A percentile compares a stretch with the other conserved stretches of the same genome.
These are phyloP conservation scores for Ophidiomyces ophidiicola DNA, from an alignment of 2,329 filamentous ascomycete species.

Conservation along the genomic window DNA sequence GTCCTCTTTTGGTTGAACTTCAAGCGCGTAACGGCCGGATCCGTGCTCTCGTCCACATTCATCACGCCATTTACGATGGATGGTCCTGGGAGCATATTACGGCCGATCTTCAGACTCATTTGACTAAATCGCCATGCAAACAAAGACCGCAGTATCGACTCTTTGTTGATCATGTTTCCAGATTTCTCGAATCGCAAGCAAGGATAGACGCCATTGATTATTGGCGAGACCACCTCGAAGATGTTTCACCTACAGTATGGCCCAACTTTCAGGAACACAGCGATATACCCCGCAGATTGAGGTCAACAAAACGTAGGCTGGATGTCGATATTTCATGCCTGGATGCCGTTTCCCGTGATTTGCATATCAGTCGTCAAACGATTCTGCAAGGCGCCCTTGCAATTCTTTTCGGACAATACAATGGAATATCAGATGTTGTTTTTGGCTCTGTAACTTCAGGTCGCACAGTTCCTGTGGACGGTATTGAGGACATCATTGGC, in stretches of 20 bases:
- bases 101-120: slow-evolving; percentile 48
- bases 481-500: slow-evolving; percentile 62
- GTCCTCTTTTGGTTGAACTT: slow-evolving; percentile 54
- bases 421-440: slow-evolving; percentile 53
- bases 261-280: slow-evolving; percentile 45
- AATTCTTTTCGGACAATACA: slow-evolving; percentile 53
- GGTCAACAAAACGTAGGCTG: slow-evolving; percentile 23
- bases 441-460: slow-evolving; percentile 76
- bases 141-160: slow-evolving; percentile 48
- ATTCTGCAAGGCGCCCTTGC: slow-evolving; percentile 63
- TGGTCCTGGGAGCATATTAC: slow-evolving; percentile 74
- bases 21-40: slow-evolving; percentile 16
- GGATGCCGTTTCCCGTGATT: slow-evolving; percentile 27
- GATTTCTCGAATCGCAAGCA: slow-evolving; percentile 20
- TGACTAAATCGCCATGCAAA: slow-evolving; percentile 27
- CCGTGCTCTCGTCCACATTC: slow-evolving; percentile 46
- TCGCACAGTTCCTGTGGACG: slow-evolving; percentile 56
- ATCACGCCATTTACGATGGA: slow-evolving; percentile 84
- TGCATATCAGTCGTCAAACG: slow-evolving; percentile 52
- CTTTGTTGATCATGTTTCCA: slow-evolving; percentile 43
- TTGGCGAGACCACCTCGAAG: slow-evolving; percentile 56
- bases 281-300: slow-evolving; percentile 20
- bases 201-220: slow-evolving; percentile 43
- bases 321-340: slow-evolving; percentile 26
- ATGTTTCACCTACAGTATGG: slow-evolving; percentile 42